Evolutionary conservation across 768 basidiomycete species (phyloP).

Genomic region (Suillus subalutaceus): DNA sequence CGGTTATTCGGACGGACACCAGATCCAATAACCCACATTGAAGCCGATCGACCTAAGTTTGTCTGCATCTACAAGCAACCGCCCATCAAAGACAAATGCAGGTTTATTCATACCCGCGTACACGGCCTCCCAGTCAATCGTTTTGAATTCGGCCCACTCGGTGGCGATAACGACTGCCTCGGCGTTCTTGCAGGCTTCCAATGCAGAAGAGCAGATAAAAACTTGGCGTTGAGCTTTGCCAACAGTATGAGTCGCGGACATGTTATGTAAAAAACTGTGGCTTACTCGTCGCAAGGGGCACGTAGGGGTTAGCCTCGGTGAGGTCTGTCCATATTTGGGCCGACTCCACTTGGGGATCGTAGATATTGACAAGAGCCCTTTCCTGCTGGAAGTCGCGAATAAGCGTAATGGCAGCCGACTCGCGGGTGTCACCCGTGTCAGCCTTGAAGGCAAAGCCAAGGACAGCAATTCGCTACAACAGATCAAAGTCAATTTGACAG

Average conservation of each 20-base stretch:
- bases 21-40: constrained; percentile 51
- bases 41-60: constrained; percentile 87
- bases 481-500: not conserved
- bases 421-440: constrained; percentile 98
- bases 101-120: constrained; percentile 94
- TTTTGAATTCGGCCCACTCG: constrained; percentile 96
- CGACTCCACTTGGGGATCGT: constrained; percentile 88
- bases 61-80: constrained; percentile 82
- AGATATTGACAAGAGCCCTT: constrained; percentile 83
- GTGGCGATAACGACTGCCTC: constrained; percentile 97
- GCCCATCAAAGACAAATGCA: constrained; percentile 97
- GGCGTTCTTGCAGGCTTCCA: constrained; percentile 85
- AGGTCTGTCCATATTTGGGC: constrained; percentile 88
- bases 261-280: constrained; percentile 9
- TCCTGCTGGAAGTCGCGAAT: constrained; percentile 93
- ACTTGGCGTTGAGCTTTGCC: constrained; percentile 84
- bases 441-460: constrained; percentile 99
- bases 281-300: constrained; percentile 70
- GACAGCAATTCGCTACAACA: constrained; percentile 81
- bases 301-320: constrained; percentile 64
- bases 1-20: not conserved
- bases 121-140: constrained; percentile 87
- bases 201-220: constrained; percentile 71
- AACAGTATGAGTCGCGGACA: constrained; percentile 1
- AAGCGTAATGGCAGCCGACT: constrained; percentile 93